Conservation (phyloP, 371 early-diverging fungal species). For the Apophysomyces trapeziformis region DNA sequence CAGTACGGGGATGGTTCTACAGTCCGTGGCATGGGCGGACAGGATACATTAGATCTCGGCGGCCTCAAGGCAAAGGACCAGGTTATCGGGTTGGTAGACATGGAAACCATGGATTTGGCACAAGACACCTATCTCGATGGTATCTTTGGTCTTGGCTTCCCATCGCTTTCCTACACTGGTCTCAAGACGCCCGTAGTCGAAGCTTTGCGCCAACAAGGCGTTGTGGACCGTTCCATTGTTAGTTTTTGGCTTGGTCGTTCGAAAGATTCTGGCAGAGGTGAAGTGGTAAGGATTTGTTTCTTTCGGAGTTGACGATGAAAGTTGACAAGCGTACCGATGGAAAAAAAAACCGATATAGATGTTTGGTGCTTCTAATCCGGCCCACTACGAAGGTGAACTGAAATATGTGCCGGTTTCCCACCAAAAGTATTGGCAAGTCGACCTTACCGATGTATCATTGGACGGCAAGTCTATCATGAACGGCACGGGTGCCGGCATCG, state of each 20-base stretch:
- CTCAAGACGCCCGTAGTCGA: slow-evolving; percentile 30
- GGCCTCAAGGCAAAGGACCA: slow-evolving; percentile 25
- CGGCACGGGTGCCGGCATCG: neutral
- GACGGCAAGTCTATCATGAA: slow-evolving; percentile 16
- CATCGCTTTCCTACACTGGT: slow-evolving; percentile 41
- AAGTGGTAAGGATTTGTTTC: slow-evolving; percentile 35
- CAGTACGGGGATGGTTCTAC: slow-evolving; percentile 60
- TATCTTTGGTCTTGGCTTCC: slow-evolving; percentile 60
- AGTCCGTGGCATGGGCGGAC: slow-evolving; percentile 45
- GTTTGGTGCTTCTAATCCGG: slow-evolving; percentile 42
- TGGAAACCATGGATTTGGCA: slow-evolving; percentile 33
- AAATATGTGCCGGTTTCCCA: slow-evolving; percentile 42
- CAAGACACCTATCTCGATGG: slow-evolving; percentile 54
- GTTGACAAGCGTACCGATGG: neutral
- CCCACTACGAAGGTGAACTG: slow-evolving; percentile 47
- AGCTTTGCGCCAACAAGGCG: slow-evolving; percentile 26
- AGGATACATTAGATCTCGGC: slow-evolving; percentile 49
- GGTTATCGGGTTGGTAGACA: slow-evolving; percentile 37
- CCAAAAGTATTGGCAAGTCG: slow-evolving; percentile 58
- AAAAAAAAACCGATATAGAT: slow-evolving; percentile 20
- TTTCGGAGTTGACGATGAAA: neutral
- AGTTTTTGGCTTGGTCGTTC: slow-evolving; percentile 41
- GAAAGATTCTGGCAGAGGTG: slow-evolving; percentile 40
- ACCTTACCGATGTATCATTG: slow-evolving; percentile 42
- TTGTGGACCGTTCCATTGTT: slow-evolving; percentile 32